Conservation (phyloP, 169 alveolate genomes). For the Cryptosporidium tyzzeri region DNA sequence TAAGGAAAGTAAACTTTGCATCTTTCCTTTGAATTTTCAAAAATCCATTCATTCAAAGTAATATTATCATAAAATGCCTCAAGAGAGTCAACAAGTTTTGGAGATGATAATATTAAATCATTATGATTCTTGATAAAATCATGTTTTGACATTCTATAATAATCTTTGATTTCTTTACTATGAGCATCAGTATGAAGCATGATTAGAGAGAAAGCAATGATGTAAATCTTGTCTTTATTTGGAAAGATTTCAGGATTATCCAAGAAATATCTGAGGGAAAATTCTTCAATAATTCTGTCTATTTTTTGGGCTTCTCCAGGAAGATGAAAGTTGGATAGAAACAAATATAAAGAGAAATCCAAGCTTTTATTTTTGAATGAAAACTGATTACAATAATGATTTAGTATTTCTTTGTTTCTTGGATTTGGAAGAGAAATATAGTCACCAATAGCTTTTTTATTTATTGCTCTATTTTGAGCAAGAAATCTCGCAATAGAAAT, state of each 20-base stretch:
- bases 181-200: conserved; percentile 93
- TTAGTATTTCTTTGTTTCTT: conserved; percentile 83
- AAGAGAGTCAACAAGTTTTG: not conserved
- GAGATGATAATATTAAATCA: conserved; percentile 42
- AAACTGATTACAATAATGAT: conserved; percentile 83
- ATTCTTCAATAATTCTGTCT: conserved; percentile 92
- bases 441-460: conserved; percentile 88
- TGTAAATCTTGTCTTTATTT: conserved; percentile 90
- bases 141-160: conserved; percentile 77
- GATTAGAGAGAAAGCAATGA: conserved; percentile 91
- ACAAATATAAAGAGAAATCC: conserved; percentile 86
- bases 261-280: conserved; percentile 88
- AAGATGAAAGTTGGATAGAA: conserved; percentile 90
- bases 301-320: conserved; percentile 96
- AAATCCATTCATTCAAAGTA: conserved; percentile 57
- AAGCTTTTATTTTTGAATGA: conserved; percentile 84
- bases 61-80: conserved; percentile 57
- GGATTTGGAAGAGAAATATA: conserved; percentile 86
- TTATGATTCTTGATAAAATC: conserved; percentile 47
- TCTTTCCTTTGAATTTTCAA: conserved; percentile 1
- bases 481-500: conserved; percentile 82
- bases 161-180: conserved; percentile 86
- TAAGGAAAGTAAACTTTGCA: conserved; percentile 22
- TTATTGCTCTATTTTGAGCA: conserved; percentile 81
- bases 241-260: conserved; percentile 89